Percentiles rank a stretch among this genome's conserved stretches.
Evolutionary conservation across 768 basidiomycete genomes (phyloP).

Genomic region (Kwoniella heveanensis): DNA sequence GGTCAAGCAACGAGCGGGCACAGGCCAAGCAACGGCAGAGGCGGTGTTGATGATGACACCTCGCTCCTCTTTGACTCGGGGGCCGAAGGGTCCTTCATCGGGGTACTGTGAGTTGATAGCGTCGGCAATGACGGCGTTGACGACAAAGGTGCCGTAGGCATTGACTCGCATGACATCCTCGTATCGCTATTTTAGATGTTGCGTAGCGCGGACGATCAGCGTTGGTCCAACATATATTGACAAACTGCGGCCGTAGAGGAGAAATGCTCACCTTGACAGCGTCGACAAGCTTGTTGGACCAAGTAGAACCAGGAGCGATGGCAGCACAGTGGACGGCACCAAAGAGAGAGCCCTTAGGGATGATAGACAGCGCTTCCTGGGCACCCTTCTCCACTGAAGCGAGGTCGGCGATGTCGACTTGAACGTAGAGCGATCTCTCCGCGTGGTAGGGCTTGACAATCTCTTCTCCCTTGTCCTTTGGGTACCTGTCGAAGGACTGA

Average conservation of each 20-base stretch:
- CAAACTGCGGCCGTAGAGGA: conserved; percentile 34
- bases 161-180: conserved; percentile 43
- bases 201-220: conserved; percentile 27
- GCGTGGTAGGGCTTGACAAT: conserved; percentile 23
- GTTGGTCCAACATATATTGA: too few species aligned
- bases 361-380: conserved; percentile 14
- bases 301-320: conserved; percentile 21
- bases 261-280: not conserved
- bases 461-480: conserved; percentile 32
- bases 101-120: conserved; percentile 44
- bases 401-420: conserved; percentile 40
- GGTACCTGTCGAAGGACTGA: conserved; percentile 47
- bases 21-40: conserved; percentile 34
- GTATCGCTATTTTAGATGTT: conserved; percentile 5
- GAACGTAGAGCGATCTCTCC: conserved; percentile 35
- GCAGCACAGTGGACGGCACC: conserved; percentile 40
- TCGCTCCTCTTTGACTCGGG: conserved; percentile 35
- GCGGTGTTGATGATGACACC: conserved; percentile 53
- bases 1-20: conserved; percentile 40
- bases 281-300: conserved; percentile 32
- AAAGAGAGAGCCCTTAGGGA: conserved; percentile 25
- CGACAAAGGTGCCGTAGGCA: conserved; percentile 44
- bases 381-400: conserved; percentile 30
- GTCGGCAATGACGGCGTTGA: conserved; percentile 49
- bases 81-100: conserved; percentile 26